Evolutionary conservation across 306 rosid species (phyloP).

Genomic region (Sicyos baderoa): DNA sequence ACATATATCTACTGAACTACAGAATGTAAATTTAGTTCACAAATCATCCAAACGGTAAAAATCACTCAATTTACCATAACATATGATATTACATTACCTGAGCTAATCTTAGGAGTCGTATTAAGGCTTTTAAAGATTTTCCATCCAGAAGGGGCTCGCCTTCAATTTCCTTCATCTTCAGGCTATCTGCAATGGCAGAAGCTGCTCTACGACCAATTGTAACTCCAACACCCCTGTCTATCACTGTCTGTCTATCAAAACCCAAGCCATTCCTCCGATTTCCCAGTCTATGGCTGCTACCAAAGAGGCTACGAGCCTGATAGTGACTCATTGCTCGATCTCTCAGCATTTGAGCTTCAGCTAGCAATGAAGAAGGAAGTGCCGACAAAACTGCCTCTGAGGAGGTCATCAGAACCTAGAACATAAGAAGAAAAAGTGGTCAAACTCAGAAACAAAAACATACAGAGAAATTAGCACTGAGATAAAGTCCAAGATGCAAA

Average conservation of each 20-base stretch:
- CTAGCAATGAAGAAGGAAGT: slow-evolving; percentile 82
- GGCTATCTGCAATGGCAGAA: slow-evolving; percentile 52
- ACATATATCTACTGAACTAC: background rate
- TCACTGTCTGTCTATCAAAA: slow-evolving; percentile 71
- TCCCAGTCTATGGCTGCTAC: slow-evolving; percentile 65
- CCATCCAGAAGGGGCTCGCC: slow-evolving; percentile 85
- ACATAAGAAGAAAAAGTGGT: slow-evolving; percentile 22
- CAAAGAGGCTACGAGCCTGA: slow-evolving; percentile 85
- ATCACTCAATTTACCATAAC: slow-evolving; percentile 17
- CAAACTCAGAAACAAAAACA: slow-evolving; percentile 18
- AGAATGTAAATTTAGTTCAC: background rate
- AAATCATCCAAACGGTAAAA: slow-evolving; percentile 1
- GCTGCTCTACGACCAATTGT: slow-evolving; percentile 73
- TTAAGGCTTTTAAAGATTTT: slow-evolving; percentile 73
- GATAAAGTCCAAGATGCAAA: slow-evolving; percentile 31
- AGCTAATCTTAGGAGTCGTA: slow-evolving; percentile 81
- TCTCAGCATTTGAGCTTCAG: slow-evolving; percentile 94
- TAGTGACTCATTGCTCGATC: slow-evolving; percentile 98
- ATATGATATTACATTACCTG: slow-evolving; percentile 52
- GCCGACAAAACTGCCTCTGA: slow-evolving; percentile 97
- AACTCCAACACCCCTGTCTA: slow-evolving; percentile 96
- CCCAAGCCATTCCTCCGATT: slow-evolving; percentile 87
- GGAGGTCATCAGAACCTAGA: slow-evolving; percentile 88
- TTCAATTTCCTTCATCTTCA: slow-evolving; percentile 79
- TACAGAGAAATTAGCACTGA: slow-evolving; percentile 20